These are phyloP conservation scores for Inosperma sp. DNA, from an alignment of 768 basidiomycete genomes.

Conservation along the genomic window DNA sequence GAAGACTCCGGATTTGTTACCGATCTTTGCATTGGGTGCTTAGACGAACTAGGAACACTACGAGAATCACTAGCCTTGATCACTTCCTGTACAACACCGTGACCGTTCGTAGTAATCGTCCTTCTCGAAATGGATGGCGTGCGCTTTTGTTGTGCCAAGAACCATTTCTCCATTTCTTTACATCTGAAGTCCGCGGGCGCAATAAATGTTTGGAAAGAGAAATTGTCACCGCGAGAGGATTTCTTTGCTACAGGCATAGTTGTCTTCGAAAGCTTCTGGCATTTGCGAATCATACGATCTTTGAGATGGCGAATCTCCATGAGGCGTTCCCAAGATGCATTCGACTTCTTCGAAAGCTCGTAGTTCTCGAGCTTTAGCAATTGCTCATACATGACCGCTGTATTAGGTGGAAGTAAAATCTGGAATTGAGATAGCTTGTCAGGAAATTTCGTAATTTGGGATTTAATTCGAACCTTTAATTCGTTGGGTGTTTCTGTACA, in stretches of 20 bases:
- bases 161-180: conserved; percentile 79
- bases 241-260: conserved; percentile 33
- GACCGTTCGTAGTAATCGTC: conserved; percentile 18
- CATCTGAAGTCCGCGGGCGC: conserved; percentile 70
- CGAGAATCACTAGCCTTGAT: conserved; percentile 14
- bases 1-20: conserved; percentile 23
- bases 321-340: conserved; percentile 63
- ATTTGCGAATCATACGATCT: conserved; percentile 80
- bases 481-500: conserved; percentile 74
- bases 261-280: conserved; percentile 55
- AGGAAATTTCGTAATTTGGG: background rate
- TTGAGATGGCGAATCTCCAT: conserved; percentile 73
- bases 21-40: conserved; percentile 22
- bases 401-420: conserved; percentile 67
- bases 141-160: conserved; percentile 50
- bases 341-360: conserved; percentile 55
- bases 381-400: conserved; percentile 60
- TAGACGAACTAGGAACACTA: conserved; percentile 16
- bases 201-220: conserved; percentile 59
- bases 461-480: conserved; percentile 48
- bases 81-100: conserved; percentile 14
- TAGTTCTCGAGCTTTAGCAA: conserved; percentile 57
- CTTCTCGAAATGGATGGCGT: conserved; percentile 27
- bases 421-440: conserved; percentile 23
- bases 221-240: conserved; percentile 33